Conservation (phyloP, 495 filamentous ascomycete species). For the Tetracladium marchalianum region DNA sequence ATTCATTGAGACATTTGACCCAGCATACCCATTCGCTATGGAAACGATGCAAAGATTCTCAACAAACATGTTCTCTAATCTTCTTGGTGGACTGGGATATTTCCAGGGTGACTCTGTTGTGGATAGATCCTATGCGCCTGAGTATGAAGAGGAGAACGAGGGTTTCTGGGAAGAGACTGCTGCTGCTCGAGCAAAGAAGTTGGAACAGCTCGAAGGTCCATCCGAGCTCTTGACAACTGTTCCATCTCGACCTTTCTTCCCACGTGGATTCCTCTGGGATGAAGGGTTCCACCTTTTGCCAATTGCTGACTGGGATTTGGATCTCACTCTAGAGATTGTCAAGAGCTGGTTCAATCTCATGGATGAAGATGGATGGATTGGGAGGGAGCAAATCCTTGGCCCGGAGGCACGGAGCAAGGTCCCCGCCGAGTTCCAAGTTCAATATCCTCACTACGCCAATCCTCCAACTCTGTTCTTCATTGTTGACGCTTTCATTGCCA, state of each 20-base stretch:
- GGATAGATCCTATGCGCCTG: conserved; percentile 79
- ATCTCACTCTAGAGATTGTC: conserved; percentile 84
- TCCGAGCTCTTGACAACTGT: conserved; percentile 88
- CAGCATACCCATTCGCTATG: conserved; percentile 64
- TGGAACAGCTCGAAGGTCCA: conserved; percentile 66
- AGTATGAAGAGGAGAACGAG: conserved; percentile 94
- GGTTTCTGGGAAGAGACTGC: conserved; percentile 92
- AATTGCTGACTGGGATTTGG: conserved; percentile 85
- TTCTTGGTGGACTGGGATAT: conserved; percentile 90
- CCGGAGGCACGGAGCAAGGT: conserved; percentile 94
- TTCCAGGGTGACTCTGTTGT: conserved; percentile 82
- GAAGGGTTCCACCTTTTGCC: conserved; percentile 95
- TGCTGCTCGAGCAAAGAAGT: conserved; percentile 52
- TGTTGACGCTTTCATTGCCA: conserved; percentile 71
- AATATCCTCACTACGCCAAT: conserved; percentile 97
- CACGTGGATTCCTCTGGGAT: conserved; percentile 93
- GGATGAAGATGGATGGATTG: conserved; percentile 98
- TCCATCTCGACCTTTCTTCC: conserved; percentile 92
- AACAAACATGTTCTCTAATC: conserved; percentile 85
- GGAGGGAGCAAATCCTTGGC: conserved; percentile 90
- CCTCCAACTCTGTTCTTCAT: conserved; percentile 94
- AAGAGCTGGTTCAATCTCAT: conserved; percentile 94
- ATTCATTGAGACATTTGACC: conserved; percentile 63
- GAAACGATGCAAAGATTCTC: conserved; percentile 71
- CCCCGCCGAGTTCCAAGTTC: conserved; percentile 85